Evolutionary conservation across 108 stramenopile genomes (phyloP).

Genomic region (Skeletonema marinoi): DNA sequence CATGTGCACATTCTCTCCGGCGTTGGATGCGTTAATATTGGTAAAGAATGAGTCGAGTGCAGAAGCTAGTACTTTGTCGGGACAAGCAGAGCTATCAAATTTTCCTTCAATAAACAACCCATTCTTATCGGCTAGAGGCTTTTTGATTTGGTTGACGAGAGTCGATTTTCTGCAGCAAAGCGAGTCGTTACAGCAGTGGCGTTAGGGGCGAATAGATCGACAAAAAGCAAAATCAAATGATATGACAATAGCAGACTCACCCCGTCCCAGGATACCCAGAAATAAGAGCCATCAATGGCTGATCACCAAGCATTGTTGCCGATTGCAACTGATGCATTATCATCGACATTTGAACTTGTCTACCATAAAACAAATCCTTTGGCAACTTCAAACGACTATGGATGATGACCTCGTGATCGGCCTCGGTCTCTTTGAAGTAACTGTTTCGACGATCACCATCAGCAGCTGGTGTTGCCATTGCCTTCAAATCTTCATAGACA

Average conservation of each 20-base stretch:
- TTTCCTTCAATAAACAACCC: too few species aligned
- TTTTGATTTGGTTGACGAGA: constrained; percentile 25
- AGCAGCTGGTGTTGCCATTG: background rate
- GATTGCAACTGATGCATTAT: constrained; percentile 22
- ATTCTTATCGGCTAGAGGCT: too few species aligned
- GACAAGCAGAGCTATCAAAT: too few species aligned
- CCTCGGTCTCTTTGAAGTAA: background rate
- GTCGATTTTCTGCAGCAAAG: constrained; percentile 19
- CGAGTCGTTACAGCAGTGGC: too few species aligned
- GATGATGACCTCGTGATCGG: background rate
- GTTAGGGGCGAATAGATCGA: too few species aligned
- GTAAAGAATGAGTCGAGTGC: too few species aligned
- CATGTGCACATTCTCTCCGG: too few species aligned
- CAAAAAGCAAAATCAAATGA: too few species aligned
- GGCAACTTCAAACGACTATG: background rate
- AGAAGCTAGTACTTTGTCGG: too few species aligned
- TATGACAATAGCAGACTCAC: background rate
- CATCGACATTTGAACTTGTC: constrained; percentile 31
- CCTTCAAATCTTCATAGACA: constrained; percentile 29
- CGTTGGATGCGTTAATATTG: too few species aligned
- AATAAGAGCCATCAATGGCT: constrained; percentile 27
- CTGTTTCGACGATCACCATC: background rate
- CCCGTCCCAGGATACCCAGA: constrained; percentile 32
- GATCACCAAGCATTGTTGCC: constrained; percentile 6
- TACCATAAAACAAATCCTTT: constrained; percentile 22